Base-by-base conservation (phyloP, 305 asterid genomes). In the Plantago rigida region DNA sequence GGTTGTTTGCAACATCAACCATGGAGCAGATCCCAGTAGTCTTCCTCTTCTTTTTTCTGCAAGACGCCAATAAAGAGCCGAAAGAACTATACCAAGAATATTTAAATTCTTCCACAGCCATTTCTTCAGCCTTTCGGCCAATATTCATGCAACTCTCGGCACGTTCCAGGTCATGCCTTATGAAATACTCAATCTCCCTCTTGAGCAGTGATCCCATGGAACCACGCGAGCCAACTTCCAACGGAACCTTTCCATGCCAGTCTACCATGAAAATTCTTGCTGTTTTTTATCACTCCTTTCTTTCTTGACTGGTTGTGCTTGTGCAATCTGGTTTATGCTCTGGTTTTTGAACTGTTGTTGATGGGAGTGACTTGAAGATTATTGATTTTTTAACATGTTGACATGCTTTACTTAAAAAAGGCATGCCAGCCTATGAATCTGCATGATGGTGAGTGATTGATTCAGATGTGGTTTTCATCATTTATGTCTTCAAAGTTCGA, bases 131-230 rank as follows among this genome's bases (percentile, higher is more conserved):
- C 45, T 47, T 57, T 53, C 75, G 73, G 58, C 76, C 71, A 47
- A 78, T 36, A 54, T 2, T 39, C 62, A 45, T 17, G 49, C 50
- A 12, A 17, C 17, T 58, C 51, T 68, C 71, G 3, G 45, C 63
- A 51, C 73, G 64, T 56, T 80, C 87, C 31, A 66, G 1, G 62
- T 86, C 89, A 28, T 69, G 50, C 64, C 73, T 73, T 42, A 66
- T 74, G 71, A 89, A 86, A 75, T 76, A 81, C 65, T 86, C 95
- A 4, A 83, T 86, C 78, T 87, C 95, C 80, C 74, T 77, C 81
- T 71, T 77, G 52, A 89, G 83, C 15, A 89, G 97, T 36, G 90
- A 86, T 73, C 90, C 95, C 47, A 89, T 77, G 12, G 90, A 84
- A 54, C 97, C 97, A 10, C 81, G 79, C 3, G 94, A 73, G 9